Conservation (phyloP, 176 grass and related monocot species). For the Pharus latifolius region DNA sequence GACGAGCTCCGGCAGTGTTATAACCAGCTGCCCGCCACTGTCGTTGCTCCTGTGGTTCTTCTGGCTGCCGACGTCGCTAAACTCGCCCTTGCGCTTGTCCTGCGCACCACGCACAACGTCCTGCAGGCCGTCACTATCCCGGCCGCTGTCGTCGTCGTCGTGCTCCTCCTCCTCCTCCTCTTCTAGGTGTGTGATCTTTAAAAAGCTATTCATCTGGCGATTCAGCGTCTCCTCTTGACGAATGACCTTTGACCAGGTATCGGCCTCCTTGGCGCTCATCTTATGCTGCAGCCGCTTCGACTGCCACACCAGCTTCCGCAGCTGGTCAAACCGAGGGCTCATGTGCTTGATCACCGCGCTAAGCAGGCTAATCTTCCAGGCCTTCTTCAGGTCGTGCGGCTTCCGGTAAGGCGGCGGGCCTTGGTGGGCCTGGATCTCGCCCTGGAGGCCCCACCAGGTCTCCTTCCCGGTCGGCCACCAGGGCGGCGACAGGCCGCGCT, state of each 20-base stretch:
- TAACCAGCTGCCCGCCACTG: not conserved
- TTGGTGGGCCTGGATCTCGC: slow-evolving; percentile 34
- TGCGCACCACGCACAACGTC: slow-evolving; percentile 1
- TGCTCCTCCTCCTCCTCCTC: not conserved
- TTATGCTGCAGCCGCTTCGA: slow-evolving; percentile 60
- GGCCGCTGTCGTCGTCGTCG: not conserved
- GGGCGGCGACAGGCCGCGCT: slow-evolving; percentile 35
- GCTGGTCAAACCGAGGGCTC: slow-evolving; percentile 46
- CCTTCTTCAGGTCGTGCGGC: slow-evolving; percentile 83
- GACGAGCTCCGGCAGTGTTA: not conserved
- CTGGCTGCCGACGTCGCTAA: not conserved
- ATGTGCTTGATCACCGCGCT: slow-evolving; percentile 80
- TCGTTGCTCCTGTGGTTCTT: not conserved
- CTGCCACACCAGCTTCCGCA: slow-evolving; percentile 63
- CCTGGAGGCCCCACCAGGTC: slow-evolving; percentile 62
- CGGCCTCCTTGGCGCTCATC: slow-evolving; percentile 56
- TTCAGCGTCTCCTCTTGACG: slow-evolving; percentile 44
- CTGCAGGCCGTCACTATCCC: not conserved
- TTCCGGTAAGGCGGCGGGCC: slow-evolving; percentile 67
- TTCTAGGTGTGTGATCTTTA: slow-evolving; percentile 18
- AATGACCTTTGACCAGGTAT: slow-evolving; percentile 51
- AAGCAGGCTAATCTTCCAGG: slow-evolving; percentile 61
- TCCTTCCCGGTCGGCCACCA: slow-evolving; percentile 81
- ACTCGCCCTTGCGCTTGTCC: slow-evolving; percentile 34
- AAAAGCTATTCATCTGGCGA: not conserved